Evolutionary conservation across 176 grass and related monocot species (phyloP), one percentile per base, ranked within the genome.

Genomic region (Hsuehochloa calcarea): DNA sequence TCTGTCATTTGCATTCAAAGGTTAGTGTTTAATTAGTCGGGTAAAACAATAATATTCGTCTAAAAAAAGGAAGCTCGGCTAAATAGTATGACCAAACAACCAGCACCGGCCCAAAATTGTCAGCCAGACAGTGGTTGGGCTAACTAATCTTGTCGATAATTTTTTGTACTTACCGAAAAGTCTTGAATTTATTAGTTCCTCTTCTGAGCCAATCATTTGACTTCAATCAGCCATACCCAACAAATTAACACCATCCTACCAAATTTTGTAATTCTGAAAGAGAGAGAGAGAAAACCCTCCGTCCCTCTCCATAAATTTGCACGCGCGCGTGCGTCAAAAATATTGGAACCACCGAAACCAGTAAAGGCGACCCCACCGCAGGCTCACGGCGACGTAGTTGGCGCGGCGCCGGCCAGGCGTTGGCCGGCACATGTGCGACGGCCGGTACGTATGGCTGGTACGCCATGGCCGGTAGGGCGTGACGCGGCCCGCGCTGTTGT

Each of bases 401-500:
- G 39, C 63, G 14, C 2, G 46, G 49, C 49, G 49, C 49, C 49
- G 49, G 49, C 49, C 49, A 50, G 4, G 17, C 17, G 22, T 45
- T 26, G 7, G 41, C 22, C 41, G n/a, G n/a, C 47, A 4, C 29
- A 37, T 11, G 71, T 7, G 44, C 46, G 70, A 6, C 64, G 37
- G 55, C 60, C 16, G 19, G 15, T 49, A 16, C 80, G 55, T 78
- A 74, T 88, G 80, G 87, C 37, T 47, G 13, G 43, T 39, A 62
- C 26, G 87, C 9, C 80, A 35, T 39, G 80, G 87, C 19, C 87
- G 81, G 86, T 17, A 66, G 74, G 63, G 51, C 26, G 79, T 76
- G 72, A 43, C 80, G 72, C 41, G 64, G 39, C 64, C 29, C 13
- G 77, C 62, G 11, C 47, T 9, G 59, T 35, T 17, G 44, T 12